Conservation (phyloP, 2,329 filamentous ascomycete species). For the Myriosclerotinia curreyana region DNA sequence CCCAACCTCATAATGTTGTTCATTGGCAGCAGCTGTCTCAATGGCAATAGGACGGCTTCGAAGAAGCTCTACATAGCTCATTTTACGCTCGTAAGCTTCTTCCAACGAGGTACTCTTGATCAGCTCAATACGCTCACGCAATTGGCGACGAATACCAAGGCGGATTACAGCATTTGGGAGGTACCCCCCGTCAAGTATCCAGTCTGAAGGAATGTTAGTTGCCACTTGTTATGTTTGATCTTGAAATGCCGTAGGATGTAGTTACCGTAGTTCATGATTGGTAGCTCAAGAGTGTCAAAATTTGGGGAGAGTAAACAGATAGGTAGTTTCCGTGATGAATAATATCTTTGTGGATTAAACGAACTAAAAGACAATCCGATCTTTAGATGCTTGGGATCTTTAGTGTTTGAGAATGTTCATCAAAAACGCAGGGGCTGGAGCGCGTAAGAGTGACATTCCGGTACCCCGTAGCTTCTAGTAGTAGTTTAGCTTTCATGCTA, state of each 20-base stretch:
- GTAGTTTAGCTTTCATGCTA: background rate
- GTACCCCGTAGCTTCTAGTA: constrained; percentile 17
- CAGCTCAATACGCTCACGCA: constrained; percentile 55
- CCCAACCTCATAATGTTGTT: constrained; percentile 71
- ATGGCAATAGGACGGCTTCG: constrained; percentile 63
- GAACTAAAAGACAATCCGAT: background rate
- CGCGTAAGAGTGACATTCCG: constrained; percentile 11
- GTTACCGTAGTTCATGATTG: constrained; percentile 36
- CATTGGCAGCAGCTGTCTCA: constrained; percentile 61
- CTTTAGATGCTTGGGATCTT: background rate
- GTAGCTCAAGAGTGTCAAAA: background rate
- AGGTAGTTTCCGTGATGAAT: background rate
- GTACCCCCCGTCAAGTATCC: constrained; percentile 62
- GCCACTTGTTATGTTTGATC: background rate
- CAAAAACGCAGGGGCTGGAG: constrained; percentile 16
- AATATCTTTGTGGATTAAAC: background rate
- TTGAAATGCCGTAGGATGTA: background rate
- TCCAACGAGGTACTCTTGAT: constrained; percentile 54
- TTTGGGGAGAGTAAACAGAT: background rate
- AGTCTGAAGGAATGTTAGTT: constrained; percentile 43
- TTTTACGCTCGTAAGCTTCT: constrained; percentile 56
- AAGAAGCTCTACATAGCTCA: constrained; percentile 60
- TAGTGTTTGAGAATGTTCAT: constrained; percentile 8
- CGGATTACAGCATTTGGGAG: constrained; percentile 62
- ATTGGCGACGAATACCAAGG: constrained; percentile 62